Percentiles rank a stretch among this genome's conserved stretches.
phyloP scores from a whole-genome alignment of 306 rosid species.

The Lathyrus oleraceus region DNA sequence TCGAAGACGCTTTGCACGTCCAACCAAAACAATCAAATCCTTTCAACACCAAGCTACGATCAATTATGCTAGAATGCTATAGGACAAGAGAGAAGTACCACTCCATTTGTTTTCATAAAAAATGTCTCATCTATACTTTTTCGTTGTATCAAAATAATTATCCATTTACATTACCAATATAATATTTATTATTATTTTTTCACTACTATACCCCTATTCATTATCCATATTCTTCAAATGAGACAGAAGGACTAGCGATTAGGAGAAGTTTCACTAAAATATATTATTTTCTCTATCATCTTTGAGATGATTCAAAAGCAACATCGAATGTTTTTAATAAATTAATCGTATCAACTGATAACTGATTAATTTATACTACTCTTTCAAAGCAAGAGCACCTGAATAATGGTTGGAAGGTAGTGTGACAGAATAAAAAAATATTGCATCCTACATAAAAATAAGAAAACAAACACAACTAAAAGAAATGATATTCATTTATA shows the following conservation, averaged over 20 bases:
- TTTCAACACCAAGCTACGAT: too few species aligned
- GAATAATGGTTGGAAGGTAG: background rate
- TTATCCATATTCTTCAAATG: too few species aligned
- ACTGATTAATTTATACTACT: conserved; percentile 7
- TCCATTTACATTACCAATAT: too few species aligned
- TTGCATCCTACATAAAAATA: background rate
- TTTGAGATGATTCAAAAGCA: background rate
- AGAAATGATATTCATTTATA: conserved; percentile 40
- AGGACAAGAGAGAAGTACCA: too few species aligned
- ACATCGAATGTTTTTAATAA: conserved; percentile 2
- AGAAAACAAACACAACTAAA: background rate
- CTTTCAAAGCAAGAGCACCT: background rate
- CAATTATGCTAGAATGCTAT: too few species aligned
- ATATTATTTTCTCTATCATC: conserved; percentile 1
- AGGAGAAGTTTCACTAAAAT: background rate
- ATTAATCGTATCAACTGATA: background rate
- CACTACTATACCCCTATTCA: too few species aligned
- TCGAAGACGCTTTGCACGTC: too few species aligned
- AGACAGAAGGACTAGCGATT: background rate
- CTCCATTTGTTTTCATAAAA: too few species aligned
- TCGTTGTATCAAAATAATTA: too few species aligned
- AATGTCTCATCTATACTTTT: too few species aligned
- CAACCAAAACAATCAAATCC: too few species aligned
- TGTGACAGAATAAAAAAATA: background rate
- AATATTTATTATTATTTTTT: too few species aligned